A percentile compares a stretch with the other conserved stretches of the same genome.
Conservation (phyloP, 805 yeast genomes). For the Metschnikowia baotianmanensis region DNA sequence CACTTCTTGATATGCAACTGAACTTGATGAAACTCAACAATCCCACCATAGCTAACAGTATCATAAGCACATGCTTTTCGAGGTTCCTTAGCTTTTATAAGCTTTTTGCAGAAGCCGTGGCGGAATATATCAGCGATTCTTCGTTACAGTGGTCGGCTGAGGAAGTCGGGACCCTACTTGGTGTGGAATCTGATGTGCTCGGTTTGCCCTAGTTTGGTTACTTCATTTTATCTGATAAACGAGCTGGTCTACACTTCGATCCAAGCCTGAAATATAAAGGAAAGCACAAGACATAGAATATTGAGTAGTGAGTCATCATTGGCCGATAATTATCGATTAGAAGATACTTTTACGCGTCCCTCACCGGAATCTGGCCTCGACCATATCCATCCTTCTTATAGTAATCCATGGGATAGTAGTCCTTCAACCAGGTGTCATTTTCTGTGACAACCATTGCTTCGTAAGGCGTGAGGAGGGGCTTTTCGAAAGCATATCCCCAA, state of each 20-base stretch:
- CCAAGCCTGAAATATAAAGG: too few species aligned
- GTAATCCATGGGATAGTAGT: conserved; percentile 93
- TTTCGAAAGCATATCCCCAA: conserved; percentile 97
- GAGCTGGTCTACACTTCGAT: too few species aligned
- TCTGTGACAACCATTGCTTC: conserved; percentile 90
- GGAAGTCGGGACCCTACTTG: conserved; percentile 69
- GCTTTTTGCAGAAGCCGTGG: conserved; percentile 35
- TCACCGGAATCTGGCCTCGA: conserved; percentile 66
- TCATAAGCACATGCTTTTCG: conserved; percentile 48
- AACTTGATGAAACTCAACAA: conserved; percentile 59
- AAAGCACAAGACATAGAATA: too few species aligned
- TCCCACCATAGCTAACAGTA: conserved; percentile 57
- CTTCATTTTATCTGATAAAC: too few species aligned
- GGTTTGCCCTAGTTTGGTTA: too few species aligned
- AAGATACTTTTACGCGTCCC: conserved; percentile 1
- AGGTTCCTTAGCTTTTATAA: conserved; percentile 49
- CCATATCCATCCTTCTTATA: conserved; percentile 90
- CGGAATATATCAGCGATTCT: conserved; percentile 32
- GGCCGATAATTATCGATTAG: too few species aligned
- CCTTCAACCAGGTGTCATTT: conserved; percentile 63
- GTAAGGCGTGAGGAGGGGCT: conserved; percentile 91
- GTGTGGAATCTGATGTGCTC: conserved; percentile 52
- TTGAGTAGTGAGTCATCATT: too few species aligned
- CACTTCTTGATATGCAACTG: conserved; percentile 58
- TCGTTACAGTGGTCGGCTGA: conserved; percentile 51